phyloP scores from a whole-genome alignment of 2,329 filamentous ascomycete species.

The Nothophaeocryptopus gaeumannii region DNA sequence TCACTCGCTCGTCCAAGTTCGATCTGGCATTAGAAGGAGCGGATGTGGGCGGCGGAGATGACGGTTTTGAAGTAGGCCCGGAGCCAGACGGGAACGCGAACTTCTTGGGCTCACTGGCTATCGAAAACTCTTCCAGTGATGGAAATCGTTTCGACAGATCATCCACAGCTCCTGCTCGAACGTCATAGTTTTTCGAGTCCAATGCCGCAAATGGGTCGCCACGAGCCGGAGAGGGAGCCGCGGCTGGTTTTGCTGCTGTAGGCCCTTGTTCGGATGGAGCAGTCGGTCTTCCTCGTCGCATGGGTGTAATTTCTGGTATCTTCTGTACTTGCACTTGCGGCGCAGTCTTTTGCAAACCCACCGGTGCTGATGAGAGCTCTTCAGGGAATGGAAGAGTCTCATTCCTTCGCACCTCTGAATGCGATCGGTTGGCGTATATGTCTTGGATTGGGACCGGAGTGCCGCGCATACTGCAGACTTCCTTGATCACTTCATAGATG shows the following conservation, averaged over 20 bases:
- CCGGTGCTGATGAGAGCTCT: conserved; percentile 36
- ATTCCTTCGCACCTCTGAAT: conserved; percentile 61
- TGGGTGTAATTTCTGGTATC: conserved; percentile 87
- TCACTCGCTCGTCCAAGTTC: conserved; percentile 63
- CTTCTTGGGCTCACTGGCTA: conserved; percentile 66
- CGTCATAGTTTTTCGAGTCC: conserved; percentile 61
- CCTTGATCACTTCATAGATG: conserved; percentile 87
- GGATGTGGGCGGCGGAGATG: conserved; percentile 33
- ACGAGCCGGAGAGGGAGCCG: conserved; percentile 69
- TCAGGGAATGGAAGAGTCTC: conserved; percentile 59
- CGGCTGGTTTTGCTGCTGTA: conserved; percentile 42
- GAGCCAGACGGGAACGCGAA: conserved; percentile 15
- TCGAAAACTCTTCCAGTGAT: conserved; percentile 85
- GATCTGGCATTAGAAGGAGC: conserved; percentile 48
- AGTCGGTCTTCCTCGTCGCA: conserved; percentile 75
- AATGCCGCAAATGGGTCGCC: conserved; percentile 89
- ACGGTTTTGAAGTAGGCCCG: background rate
- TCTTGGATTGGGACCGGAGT: conserved; percentile 82
- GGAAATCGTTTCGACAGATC: conserved; percentile 85
- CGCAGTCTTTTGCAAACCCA: conserved; percentile 80
- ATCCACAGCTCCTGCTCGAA: conserved; percentile 58
- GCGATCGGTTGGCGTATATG: conserved; percentile 56
- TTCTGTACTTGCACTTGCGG: conserved; percentile 66
- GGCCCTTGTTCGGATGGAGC: conserved; percentile 45
- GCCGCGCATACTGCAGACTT: conserved; percentile 85